phyloP scores from a whole-genome alignment of 73 alveolate species.

The Loxodes magnus region DNA sequence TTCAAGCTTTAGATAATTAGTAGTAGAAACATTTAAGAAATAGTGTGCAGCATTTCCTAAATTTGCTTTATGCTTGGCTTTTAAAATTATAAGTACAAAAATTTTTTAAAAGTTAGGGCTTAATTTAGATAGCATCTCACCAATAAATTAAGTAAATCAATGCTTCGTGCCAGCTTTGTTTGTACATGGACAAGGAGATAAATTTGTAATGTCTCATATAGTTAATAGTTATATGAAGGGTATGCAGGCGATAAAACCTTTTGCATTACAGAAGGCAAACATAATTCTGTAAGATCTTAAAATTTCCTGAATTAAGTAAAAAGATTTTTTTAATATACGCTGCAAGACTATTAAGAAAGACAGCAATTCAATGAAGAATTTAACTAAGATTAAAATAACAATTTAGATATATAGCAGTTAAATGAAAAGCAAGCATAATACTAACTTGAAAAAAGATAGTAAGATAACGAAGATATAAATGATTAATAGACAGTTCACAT shows the following conservation, averaged over 20 bases:
- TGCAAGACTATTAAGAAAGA: too few species aligned
- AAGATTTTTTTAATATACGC: slow-evolving; percentile 50
- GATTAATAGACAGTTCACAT: too few species aligned
- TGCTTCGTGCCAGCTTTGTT: slow-evolving; percentile 60
- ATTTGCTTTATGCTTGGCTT: slow-evolving; percentile 36
- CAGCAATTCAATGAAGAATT: too few species aligned
- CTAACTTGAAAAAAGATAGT: too few species aligned
- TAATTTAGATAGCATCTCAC: slow-evolving; percentile 58
- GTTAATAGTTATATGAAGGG: slow-evolving; percentile 45
- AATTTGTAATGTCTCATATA: slow-evolving; percentile 53
- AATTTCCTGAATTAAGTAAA: slow-evolving; percentile 54
- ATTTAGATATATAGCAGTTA: too few species aligned
- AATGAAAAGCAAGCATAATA: too few species aligned
- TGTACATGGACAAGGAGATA: slow-evolving; percentile 56
- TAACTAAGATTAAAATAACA: too few species aligned
- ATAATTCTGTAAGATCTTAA: slow-evolving; percentile 53
- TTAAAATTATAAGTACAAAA: slow-evolving; percentile 50
- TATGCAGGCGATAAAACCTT: slow-evolving; percentile 58
- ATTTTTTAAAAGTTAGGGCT: slow-evolving; percentile 57
- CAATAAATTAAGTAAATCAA: slow-evolving; percentile 37
- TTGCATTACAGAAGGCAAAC: slow-evolving; percentile 59
- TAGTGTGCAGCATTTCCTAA: slow-evolving; percentile 43
- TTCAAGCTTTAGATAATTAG: slow-evolving; percentile 45
- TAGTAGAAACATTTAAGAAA: slow-evolving; percentile 59
- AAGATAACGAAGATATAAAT: too few species aligned